Percentiles rank a stretch among this genome's conserved stretches.
These are phyloP conservation scores for Phytophthora fragariae DNA, from an alignment of 352 stramenopile species.

Conservation along the genomic window DNA sequence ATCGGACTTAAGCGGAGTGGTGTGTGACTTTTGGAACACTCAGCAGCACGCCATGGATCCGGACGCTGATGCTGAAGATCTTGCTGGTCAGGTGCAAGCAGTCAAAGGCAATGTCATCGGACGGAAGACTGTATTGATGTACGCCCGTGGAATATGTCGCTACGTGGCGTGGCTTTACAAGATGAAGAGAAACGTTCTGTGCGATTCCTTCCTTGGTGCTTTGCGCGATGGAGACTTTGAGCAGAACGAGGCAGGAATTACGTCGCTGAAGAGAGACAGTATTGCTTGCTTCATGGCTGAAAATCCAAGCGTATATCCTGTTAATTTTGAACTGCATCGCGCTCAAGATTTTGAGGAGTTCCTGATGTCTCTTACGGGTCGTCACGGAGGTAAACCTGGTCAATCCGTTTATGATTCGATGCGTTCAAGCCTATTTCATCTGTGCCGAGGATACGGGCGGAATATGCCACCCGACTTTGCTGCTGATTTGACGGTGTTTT, in stretches of 20 bases:
- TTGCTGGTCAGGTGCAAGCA: too few species aligned
- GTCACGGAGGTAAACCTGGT: neutral
- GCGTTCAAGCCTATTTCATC: conserved; percentile 12
- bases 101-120: too few species aligned
- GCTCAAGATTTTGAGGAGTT: conserved; percentile 8
- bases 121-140: too few species aligned
- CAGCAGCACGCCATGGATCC: too few species aligned
- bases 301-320: neutral
- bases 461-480: conserved; percentile 5
- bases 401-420: conserved; percentile 8
- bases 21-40: too few species aligned
- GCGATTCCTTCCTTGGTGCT: neutral
- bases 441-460: neutral
- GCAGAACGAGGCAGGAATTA: neutral
- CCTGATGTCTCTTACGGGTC: neutral
- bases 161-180: too few species aligned
- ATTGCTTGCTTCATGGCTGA: neutral
- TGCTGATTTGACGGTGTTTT: conserved; percentile 22
- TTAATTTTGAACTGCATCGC: conserved; percentile 1
- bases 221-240: neutral
- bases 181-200: conserved; percentile 1
- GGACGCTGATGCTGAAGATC: too few species aligned
- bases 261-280: neutral
- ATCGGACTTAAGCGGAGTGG: too few species aligned
- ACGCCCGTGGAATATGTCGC: too few species aligned